Evolutionary conservation across 495 filamentous ascomycete genomes (phyloP).

Genomic region (Wilcoxina mikolae): DNA sequence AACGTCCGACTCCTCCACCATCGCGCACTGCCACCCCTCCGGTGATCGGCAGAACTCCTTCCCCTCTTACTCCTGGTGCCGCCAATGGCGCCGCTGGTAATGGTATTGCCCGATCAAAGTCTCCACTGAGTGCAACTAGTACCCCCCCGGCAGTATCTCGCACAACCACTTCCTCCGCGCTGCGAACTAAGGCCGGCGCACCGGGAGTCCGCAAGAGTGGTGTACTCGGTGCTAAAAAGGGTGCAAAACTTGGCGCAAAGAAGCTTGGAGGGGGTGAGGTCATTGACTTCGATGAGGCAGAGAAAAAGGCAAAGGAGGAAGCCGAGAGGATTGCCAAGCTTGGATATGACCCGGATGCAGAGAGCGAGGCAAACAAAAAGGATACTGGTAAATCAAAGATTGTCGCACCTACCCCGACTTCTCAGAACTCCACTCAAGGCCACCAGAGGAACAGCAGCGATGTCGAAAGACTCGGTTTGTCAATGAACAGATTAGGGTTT

Average conservation of each 20-base stretch:
- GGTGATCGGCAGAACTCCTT: slow-evolving; percentile 64
- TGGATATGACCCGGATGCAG: slow-evolving; percentile 92
- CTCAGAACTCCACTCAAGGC: neutral
- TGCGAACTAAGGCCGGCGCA: slow-evolving; percentile 46
- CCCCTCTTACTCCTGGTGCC: slow-evolving; percentile 59
- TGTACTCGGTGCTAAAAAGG: slow-evolving; percentile 81
- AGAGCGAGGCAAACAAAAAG: slow-evolving; percentile 37
- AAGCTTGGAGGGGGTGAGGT: slow-evolving; percentile 54
- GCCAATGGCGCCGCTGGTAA: slow-evolving; percentile 41
- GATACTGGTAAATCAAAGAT: neutral
- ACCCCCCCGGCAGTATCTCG: slow-evolving; percentile 47
- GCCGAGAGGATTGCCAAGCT: slow-evolving; percentile 91
- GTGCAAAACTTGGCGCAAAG: slow-evolving; percentile 74
- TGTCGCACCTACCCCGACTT: neutral
- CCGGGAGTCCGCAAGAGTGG: slow-evolving; percentile 54
- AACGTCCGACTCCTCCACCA: slow-evolving; percentile 84
- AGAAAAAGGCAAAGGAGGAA: slow-evolving; percentile 93
- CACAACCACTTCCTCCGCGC: slow-evolving; percentile 55
- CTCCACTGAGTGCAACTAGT: slow-evolving; percentile 52
- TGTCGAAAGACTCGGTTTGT: slow-evolving; percentile 82
- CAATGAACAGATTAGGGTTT: slow-evolving; percentile 73
- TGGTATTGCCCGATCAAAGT: slow-evolving; percentile 56
- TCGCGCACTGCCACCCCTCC: slow-evolving; percentile 84
- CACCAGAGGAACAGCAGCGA: slow-evolving; percentile 49
- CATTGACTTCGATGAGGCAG: slow-evolving; percentile 93